Conservation (phyloP, 208 protist genomes). For the Trypanosoma conorhini region DNA sequence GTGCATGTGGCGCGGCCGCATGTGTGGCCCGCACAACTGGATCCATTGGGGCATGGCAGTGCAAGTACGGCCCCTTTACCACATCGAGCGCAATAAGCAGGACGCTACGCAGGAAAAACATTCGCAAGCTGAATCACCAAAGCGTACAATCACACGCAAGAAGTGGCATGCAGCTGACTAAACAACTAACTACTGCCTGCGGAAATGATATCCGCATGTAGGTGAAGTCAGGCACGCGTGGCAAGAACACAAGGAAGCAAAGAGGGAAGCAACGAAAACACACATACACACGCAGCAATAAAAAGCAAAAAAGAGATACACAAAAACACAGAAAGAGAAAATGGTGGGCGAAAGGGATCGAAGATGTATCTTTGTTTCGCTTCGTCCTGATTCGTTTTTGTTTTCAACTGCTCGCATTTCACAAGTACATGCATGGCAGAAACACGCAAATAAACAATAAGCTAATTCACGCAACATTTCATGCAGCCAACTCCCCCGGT, state of each 20-base stretch:
- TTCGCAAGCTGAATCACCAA: neutral
- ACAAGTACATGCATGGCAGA: too few relatives aligned
- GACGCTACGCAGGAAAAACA: constrained; percentile 57
- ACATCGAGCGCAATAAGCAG: constrained; percentile 83
- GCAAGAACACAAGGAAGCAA: constrained; percentile 1
- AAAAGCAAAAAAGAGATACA: constrained; percentile 4
- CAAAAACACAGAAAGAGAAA: constrained; percentile 20
- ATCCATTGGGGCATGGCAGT: constrained; percentile 62
- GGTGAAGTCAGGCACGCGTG: neutral
- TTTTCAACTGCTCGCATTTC: too few relatives aligned
- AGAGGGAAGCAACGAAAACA: constrained; percentile 6
- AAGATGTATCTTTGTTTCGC: neutral
- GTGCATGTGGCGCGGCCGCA: neutral
- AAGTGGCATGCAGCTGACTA: neutral
- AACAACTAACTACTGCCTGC: neutral
- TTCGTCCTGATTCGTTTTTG: neutral
- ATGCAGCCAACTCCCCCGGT: neutral
- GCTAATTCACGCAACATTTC: neutral
- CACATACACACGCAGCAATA: constrained; percentile 13
- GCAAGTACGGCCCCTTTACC: constrained; percentile 79
- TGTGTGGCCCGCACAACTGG: constrained; percentile 20
- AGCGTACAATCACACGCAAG: neutral
- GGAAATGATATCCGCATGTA: neutral
- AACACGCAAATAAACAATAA: neutral
- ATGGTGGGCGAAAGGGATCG: too few relatives aligned